Percentiles rank a stretch among this genome's conserved stretches.
Evolutionary conservation across 2,329 filamentous ascomycete genomes (phyloP).

Genomic region (Xylariaceae sp.): DNA sequence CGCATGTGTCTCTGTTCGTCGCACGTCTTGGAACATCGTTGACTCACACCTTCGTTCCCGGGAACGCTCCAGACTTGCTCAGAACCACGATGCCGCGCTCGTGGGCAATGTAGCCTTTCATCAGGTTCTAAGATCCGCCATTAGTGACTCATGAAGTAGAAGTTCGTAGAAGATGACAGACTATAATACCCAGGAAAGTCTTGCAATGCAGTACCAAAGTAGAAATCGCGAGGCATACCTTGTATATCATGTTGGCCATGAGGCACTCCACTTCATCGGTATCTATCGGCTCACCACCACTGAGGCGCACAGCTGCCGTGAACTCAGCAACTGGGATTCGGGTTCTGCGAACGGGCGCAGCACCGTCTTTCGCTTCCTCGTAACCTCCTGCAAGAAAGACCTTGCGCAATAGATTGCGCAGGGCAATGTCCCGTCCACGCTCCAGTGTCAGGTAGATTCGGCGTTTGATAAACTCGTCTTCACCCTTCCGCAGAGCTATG

Average conservation of each 20-base stretch:
- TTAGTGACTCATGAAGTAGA: conserved; percentile 25
- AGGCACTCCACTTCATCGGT: conserved; percentile 94
- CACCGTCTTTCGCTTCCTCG: conserved; percentile 70
- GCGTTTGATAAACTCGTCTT: conserved; percentile 89
- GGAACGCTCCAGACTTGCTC: conserved; percentile 90
- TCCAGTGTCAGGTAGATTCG: conserved; percentile 95
- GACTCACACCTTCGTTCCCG: conserved; percentile 71
- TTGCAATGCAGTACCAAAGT: no score
- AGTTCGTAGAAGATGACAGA: background rate
- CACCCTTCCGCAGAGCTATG: conserved; percentile 71
- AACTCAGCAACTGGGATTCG: conserved; percentile 84
- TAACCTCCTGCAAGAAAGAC: conserved; percentile 85
- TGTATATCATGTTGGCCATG: conserved; percentile 96
- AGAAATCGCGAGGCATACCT: conserved; percentile 57
- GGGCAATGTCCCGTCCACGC: conserved; percentile 82
- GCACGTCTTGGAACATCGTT: background rate
- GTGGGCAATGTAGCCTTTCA: conserved; percentile 97
- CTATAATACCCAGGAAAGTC: background rate
- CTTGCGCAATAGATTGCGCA: conserved; percentile 88
- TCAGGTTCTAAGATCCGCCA: conserved; percentile 64
- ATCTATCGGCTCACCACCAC: conserved; percentile 67
- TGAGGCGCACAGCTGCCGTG: conserved; percentile 75
- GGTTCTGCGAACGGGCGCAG: conserved; percentile 64
- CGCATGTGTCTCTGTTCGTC: conserved; percentile 1
- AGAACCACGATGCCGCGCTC: conserved; percentile 87